phyloP scores from a whole-genome alignment of 768 basidiomycete species.

The Stropharia rugosoannulata region DNA sequence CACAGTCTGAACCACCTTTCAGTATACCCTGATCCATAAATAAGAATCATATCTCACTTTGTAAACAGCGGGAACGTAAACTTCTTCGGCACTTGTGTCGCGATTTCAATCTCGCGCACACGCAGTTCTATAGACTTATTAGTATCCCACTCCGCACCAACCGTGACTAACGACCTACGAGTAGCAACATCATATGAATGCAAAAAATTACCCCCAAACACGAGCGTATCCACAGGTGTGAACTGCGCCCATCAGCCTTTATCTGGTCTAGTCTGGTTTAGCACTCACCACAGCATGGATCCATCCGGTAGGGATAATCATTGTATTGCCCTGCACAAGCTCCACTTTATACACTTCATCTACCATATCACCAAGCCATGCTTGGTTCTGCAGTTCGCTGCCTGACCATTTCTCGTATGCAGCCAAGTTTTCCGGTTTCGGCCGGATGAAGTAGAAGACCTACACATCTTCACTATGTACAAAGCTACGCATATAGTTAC shows the following conservation, averaged over 20 bases:
- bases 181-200: constrained; percentile 89
- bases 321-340: constrained; percentile 75
- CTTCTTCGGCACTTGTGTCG: constrained; percentile 90
- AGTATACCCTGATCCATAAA: not conserved
- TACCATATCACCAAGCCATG: constrained; percentile 92
- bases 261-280: not conserved
- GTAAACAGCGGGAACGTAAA: constrained; percentile 85
- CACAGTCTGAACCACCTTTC: constrained; percentile 56
- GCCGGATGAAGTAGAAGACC: constrained; percentile 95
- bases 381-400: constrained; percentile 80
- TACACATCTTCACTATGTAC: constrained; percentile 26
- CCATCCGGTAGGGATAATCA: constrained; percentile 97
- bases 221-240: constrained; percentile 89
- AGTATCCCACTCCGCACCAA: not conserved
- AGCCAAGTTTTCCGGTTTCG: constrained; percentile 80
- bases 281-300: constrained; percentile 91
- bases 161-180: constrained; percentile 48
- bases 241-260: constrained; percentile 46
- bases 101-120: constrained; percentile 88
- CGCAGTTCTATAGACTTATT: constrained; percentile 63
- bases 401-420: constrained; percentile 96
- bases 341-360: constrained; percentile 90
- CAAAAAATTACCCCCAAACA: constrained; percentile 97
- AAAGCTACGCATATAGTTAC: not conserved
- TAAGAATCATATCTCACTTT: constrained; percentile 40